Base-by-base conservation (phyloP, 2,329 filamentous ascomycete species). In the Hypoxylon sp. region DNA sequence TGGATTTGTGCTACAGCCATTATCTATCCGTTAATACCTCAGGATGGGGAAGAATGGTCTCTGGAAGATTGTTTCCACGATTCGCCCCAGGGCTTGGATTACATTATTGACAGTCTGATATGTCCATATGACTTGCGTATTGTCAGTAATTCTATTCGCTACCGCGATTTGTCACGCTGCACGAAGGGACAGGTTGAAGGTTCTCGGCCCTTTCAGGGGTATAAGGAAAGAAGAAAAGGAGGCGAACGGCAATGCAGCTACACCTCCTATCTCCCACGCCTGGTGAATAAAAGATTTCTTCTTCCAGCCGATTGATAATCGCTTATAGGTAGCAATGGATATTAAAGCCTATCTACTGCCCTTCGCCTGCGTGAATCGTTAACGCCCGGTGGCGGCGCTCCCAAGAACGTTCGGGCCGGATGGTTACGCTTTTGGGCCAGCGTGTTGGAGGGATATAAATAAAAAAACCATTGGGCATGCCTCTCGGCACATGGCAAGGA, bases 131-230 rank as follows among this genome's bases (percentile, higher is more conserved):
- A n/a, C 19, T 11, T 48, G 49, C 24, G 50, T 47, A 28, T 53
- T 30, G 50, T n/a, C 26, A 6, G 13, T 41, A 10, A 13, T 51
- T 55, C 55, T 48, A 64, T 67, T 64, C 51, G 64, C 61, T 24
- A 54, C 47, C 17, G 7, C 19, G 62, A 67, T 67, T 67, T 67
- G 65, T 67, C 65, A 67, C 49, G 37, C 41, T 57, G 32, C 64
- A 50, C 8, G 59, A 44, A 37, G 39, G 53, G 22, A 26, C 37
- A 62, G 22, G 43, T 19, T 49, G 20, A 26, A 26, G 6, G 37
- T 44, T 57, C 61, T 67, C 51, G 61, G 61, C 62, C 62, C 49
- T 65, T 62, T 59, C 56, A 49, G 52, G 55, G 51, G 48, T 56
- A 59, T 41, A 50, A 22, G 51, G 19, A n/a, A n/a, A 24, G 43